Evolutionary conservation across 2,329 filamentous ascomycete species (phyloP).

Genomic region (Aaosphaeria pasadenensis): DNA sequence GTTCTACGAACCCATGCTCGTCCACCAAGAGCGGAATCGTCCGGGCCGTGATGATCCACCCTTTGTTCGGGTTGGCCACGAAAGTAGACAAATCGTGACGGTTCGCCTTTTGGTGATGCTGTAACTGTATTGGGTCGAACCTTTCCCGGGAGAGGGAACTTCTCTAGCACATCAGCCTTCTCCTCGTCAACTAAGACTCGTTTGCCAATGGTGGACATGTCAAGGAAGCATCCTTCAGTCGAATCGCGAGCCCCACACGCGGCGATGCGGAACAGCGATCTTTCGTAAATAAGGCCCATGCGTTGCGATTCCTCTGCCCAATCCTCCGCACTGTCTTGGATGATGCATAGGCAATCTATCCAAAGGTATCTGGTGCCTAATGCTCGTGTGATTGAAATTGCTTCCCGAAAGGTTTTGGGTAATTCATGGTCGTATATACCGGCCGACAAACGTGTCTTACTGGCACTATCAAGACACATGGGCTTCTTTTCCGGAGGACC

Average conservation of each 20-base stretch:
- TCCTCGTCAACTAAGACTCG: not conserved
- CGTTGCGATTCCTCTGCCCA: slow-evolving; percentile 5
- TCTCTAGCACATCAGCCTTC: too few relatives aligned
- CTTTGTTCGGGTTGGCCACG: not conserved
- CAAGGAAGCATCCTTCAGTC: not conserved
- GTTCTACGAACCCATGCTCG: too few relatives aligned
- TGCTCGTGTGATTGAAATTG: slow-evolving; percentile 7
- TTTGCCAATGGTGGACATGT: not conserved
- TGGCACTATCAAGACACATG: not conserved
- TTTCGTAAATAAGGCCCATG: not conserved
- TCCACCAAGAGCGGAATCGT: too few relatives aligned
- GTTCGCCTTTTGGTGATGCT: too few relatives aligned
- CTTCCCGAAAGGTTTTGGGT: slow-evolving; percentile 15
- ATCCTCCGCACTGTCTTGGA: slow-evolving; percentile 9
- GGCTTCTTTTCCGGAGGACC: not conserved
- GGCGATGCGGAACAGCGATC: not conserved
- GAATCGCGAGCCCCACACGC: not conserved
- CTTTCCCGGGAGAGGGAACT: too few relatives aligned
- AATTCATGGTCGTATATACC: slow-evolving; percentile 1
- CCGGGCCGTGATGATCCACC: not conserved
- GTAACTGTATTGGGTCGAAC: too few relatives aligned
- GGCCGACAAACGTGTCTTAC: not conserved
- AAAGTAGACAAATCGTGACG: too few relatives aligned
- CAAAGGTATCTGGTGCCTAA: slow-evolving; percentile 13
- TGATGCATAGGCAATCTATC: slow-evolving; percentile 14